These are phyloP conservation scores for Lepidium aucheri DNA, from an alignment of 345 rosid genomes.

Conservation along the genomic window DNA sequence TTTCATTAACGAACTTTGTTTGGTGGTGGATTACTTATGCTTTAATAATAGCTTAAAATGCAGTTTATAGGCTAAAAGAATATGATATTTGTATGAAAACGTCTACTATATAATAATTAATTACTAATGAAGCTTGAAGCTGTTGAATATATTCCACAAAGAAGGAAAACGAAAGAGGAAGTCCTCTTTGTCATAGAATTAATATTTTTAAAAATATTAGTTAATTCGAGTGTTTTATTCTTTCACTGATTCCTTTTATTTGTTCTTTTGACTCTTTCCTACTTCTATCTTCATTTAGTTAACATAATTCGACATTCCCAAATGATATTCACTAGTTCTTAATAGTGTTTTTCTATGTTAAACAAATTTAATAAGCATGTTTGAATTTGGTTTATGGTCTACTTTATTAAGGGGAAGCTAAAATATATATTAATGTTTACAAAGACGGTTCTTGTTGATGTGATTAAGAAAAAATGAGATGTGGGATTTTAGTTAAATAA, in stretches of 20 bases:
- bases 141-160: slow-evolving; percentile 26
- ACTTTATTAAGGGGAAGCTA: too few species aligned
- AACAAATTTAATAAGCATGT: too few species aligned
- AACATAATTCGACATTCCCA: background rate
- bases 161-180: slow-evolving; percentile 16
- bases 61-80: slow-evolving; percentile 7
- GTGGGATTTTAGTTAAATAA: too few species aligned
- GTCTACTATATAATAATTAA: background rate
- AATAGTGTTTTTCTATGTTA: background rate
- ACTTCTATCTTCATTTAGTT: background rate
- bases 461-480: too few species aligned
- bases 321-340: background rate
- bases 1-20: background rate
- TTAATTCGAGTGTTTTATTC: slow-evolving; percentile 7
- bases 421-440: too few species aligned
- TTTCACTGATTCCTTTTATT: background rate
- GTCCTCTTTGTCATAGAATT: background rate
- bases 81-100: background rate
- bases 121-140: slow-evolving; percentile 8
- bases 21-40: slow-evolving; percentile 15
- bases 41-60: background rate
- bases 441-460: too few species aligned
- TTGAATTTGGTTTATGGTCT: too few species aligned
- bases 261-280: slow-evolving; percentile 2
- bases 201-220: background rate